Evolutionary conservation across 1,284 basidiomycete genomes (phyloP), one percentile per base, ranked within the genome.

Genomic region (Trichosporon inkin): DNA sequence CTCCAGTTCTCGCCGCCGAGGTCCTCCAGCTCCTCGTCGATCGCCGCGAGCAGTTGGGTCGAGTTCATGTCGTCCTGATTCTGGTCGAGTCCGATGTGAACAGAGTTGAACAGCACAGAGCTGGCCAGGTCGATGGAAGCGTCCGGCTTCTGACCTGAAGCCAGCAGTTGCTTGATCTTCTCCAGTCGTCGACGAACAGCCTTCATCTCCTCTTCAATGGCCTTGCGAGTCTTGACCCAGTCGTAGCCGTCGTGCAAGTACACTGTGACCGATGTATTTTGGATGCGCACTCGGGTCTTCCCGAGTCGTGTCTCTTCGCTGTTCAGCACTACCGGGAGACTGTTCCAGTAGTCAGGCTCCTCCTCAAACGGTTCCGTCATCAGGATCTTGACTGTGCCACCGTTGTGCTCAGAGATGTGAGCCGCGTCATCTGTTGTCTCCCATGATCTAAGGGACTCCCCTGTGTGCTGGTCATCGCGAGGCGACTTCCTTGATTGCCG

Each of bases 141-240:
- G 68, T 96, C 91, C 32, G 92, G 88, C 3, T 84, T 84, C 73
- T 98, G 95, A 2, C 95, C 96, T 44, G 82, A 88, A 0, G 94
- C 91, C n/a, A 99, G 85, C 2, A 99, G 82, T 76, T 99, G 95
- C 55, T 89, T 84, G 70, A 99, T 96, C 77, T 90, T 92, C 53
- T 90, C 88, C 41, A 99, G 83, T 22, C 86, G 86, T 56, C 86
- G 85, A 53, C 92, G 85, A 79, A 99, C 91, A 35, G 88, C 86
- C 72, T 88, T 92, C 60, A 90, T 84, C 73, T 94, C 89, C 53
- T 90, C 86, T 73, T 96, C 90, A 56, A 99, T 91, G 6, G 85
- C 85, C 73, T 84, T 87, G 52, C 93, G 86, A 2, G 95, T 99
- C 39, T 84, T 82, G 1, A 77, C 77, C 93, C 95, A 99, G 72